phyloP scores from a whole-genome alignment of 345 rosid genomes.

The Camelina hispida region DNA sequence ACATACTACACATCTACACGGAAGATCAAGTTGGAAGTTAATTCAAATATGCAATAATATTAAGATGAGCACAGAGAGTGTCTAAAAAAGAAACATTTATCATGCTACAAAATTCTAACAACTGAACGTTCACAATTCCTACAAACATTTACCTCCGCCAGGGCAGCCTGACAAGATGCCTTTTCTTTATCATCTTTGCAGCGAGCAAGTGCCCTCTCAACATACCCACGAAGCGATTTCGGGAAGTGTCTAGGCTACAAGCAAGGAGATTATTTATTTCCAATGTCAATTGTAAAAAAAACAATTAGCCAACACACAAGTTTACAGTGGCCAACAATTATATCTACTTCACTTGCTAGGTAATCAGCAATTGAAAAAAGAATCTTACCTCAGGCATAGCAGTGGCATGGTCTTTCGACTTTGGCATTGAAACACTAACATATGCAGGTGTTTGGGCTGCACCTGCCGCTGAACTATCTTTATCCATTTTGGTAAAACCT shows the following conservation, averaged over 20 bases:
- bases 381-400: conserved; percentile 72
- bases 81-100: conserved; percentile 11
- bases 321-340: conserved; percentile 3
- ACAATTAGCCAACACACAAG: conserved; percentile 13
- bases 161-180: conserved; percentile 67
- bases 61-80: conserved; percentile 11
- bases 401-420: conserved; percentile 66
- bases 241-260: conserved; percentile 80
- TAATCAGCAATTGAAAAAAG: conserved; percentile 30
- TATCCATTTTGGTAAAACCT: conserved; percentile 70
- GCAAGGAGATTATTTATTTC: conserved; percentile 30
- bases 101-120: conserved; percentile 27
- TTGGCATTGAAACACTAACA: conserved; percentile 73
- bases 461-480: conserved; percentile 54
- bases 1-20: conserved; percentile 16
- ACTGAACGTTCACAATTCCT: conserved; percentile 12
- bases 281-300: conserved; percentile 12
- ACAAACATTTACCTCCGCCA: conserved; percentile 67
- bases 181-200: conserved; percentile 79
- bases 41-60: conserved; percentile 18
- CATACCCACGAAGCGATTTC: conserved; percentile 77
- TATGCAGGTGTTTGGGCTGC: conserved; percentile 78
- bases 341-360: conserved; percentile 36
- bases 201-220: conserved; percentile 85
- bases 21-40: conserved; percentile 10